These are phyloP conservation scores for Fusarium phyllophilum DNA, from an alignment of 2,329 filamentous ascomycete species.

Conservation along the genomic window DNA sequence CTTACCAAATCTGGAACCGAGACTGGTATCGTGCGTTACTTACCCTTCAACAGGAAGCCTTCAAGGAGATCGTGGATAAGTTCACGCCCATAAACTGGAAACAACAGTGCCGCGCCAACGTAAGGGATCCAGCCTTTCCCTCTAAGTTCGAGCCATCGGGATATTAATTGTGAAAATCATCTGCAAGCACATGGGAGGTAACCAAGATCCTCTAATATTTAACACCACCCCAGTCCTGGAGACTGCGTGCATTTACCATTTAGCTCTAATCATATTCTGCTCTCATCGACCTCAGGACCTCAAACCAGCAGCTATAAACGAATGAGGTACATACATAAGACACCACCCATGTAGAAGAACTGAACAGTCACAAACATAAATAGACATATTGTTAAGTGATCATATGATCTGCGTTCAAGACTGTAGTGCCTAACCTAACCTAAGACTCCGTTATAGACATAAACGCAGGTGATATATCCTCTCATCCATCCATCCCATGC, in stretches of 20 bases:
- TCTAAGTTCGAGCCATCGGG: constrained; percentile 63
- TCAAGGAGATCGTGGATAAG: constrained; percentile 92
- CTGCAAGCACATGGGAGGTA: not conserved
- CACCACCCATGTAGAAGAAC: not conserved
- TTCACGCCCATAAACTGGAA: constrained; percentile 86
- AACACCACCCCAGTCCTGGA: not conserved
- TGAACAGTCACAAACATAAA: not conserved
- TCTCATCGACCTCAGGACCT: not conserved
- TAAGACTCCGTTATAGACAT: constrained; percentile 44
- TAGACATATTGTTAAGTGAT: constrained; percentile 14
- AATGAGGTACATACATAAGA: not conserved
- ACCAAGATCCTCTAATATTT: not conserved
- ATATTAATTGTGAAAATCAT: constrained; percentile 39
- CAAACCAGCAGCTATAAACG: not conserved
- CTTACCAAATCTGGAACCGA: not conserved
- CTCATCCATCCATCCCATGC: constrained; percentile 31
- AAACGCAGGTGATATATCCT: constrained; percentile 43
- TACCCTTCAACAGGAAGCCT: constrained; percentile 72
- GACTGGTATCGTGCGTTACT: constrained; percentile 6
- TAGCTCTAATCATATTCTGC: not conserved
- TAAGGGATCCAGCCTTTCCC: constrained; percentile 57
- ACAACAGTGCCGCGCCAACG: constrained; percentile 60
- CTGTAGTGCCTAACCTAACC: constrained; percentile 39
- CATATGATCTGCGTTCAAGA: constrained; percentile 43
- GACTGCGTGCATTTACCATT: not conserved